Evolutionary conservation across 2,329 filamentous ascomycete species (phyloP).

Genomic region (Colletotrichum sp.): DNA sequence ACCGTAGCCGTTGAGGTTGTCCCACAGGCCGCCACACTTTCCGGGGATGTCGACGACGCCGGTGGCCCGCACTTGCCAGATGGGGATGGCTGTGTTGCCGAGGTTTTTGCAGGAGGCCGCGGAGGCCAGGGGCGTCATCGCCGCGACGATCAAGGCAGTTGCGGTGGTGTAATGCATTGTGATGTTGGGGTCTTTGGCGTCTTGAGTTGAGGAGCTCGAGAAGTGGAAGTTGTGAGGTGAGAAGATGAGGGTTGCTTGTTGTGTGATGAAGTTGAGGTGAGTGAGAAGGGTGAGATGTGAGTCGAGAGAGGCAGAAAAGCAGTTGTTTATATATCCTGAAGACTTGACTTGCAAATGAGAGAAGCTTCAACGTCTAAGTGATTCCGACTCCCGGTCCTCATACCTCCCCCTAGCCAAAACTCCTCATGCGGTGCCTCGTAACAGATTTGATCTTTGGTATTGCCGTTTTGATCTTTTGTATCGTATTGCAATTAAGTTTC

Average conservation of each 20-base stretch:
- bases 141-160: neutral
- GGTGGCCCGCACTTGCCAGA: neutral
- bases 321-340: neutral
- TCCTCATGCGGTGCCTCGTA: neutral
- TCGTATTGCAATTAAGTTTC: neutral
- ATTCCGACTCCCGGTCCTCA: no score
- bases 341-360: neutral
- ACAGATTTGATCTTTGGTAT: neutral
- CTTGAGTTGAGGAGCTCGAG: neutral
- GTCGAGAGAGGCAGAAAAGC: neutral
- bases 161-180: neutral
- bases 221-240: neutral
- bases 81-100: neutral
- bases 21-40: neutral
- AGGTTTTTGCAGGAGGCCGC: neutral
- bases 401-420: neutral
- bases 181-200: neutral
- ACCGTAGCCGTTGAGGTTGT: neutral
- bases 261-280: neutral
- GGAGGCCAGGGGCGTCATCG: neutral
- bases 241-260: neutral
- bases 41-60: neutral
- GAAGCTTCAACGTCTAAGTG: no score
- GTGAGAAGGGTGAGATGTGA: neutral
- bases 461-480: neutral